These are phyloP conservation scores for Hirschioporus abietinus DNA, from an alignment of 768 basidiomycete genomes.

Conservation along the genomic window DNA sequence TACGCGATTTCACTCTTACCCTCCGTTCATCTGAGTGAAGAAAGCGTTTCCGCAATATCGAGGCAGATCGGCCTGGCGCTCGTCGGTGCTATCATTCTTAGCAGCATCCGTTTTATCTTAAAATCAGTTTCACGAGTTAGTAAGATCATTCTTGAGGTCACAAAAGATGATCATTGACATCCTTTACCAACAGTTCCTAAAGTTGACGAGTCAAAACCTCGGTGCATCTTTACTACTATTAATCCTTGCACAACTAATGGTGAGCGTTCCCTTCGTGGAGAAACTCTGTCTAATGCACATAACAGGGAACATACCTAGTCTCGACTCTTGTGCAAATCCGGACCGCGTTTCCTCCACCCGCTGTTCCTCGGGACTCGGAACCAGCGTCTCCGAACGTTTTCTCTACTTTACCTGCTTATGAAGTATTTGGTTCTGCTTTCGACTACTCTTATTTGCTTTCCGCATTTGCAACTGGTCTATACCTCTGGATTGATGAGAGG, in stretches of 20 bases:
- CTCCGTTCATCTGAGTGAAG: conserved; percentile 22
- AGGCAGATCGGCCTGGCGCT: conserved; percentile 60
- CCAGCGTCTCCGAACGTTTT: conserved; percentile 48
- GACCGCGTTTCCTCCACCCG: conserved; percentile 69
- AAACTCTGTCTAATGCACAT: conserved; percentile 5
- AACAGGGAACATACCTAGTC: conserved; percentile 78
- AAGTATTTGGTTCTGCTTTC: conserved; percentile 69
- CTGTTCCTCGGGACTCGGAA: conserved; percentile 19
- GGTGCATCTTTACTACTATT: conserved; percentile 76
- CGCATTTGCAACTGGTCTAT: conserved; percentile 40
- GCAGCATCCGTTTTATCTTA: conserved; percentile 65
- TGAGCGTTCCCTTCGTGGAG: conserved; percentile 24
- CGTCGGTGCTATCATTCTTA: conserved; percentile 72
- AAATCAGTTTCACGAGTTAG: conserved; percentile 58
- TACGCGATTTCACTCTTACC: conserved; percentile 36
- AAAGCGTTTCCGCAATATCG: conserved; percentile 37
- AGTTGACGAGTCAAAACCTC: conserved; percentile 61
- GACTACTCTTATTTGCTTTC: conserved; percentile 66
- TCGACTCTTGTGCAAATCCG: conserved; percentile 80
- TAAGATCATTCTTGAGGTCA: conserved; percentile 8
- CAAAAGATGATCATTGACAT: conserved; percentile 4
- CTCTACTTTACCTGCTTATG: conserved; percentile 65
- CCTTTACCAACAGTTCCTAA: conserved; percentile 38
- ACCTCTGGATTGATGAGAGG: conserved; percentile 52
- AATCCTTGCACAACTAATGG: conserved; percentile 79